Percentiles rank a stretch among this genome's conserved stretches.
phyloP scores from a whole-genome alignment of 164 flowering plant species.

The Cinnamomum micranthum region DNA sequence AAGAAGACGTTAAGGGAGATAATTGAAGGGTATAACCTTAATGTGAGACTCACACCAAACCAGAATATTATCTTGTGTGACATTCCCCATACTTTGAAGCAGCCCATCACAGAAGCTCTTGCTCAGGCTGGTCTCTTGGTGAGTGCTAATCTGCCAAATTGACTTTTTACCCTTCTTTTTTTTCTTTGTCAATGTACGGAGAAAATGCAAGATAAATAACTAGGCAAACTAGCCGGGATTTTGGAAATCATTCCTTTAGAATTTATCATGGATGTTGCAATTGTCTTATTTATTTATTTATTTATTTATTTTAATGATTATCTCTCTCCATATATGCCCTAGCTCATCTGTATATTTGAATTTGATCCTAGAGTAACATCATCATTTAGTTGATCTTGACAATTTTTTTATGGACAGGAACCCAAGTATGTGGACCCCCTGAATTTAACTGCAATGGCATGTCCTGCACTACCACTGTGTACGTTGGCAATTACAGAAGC shows the following conservation, averaged over 20 bases:
- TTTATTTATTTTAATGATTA: too few relatives aligned
- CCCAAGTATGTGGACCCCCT: constrained; percentile 89
- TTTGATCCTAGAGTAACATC: neutral
- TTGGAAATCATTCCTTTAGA: neutral
- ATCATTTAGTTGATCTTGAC: neutral
- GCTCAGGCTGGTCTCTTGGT: constrained; percentile 95
- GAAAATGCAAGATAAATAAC: neutral
- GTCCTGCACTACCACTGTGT: constrained; percentile 95
- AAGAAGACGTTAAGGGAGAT: constrained; percentile 82
- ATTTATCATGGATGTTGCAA: neutral
- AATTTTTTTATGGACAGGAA: constrained; percentile 33
- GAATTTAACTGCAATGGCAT: constrained; percentile 94
- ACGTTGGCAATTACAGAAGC: constrained; percentile 98
- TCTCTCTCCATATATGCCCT: neutral
- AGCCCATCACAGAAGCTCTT: constrained; percentile 72
- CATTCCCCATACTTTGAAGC: constrained; percentile 71
- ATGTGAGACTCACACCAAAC: constrained; percentile 89
- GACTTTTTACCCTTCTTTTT: neutral
- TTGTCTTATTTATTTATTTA: neutral
- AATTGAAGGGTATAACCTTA: constrained; percentile 78
- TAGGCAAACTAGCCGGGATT: neutral
- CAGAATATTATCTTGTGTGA: constrained; percentile 88
- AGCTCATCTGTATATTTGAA: neutral
- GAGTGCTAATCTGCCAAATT: constrained; percentile 15
- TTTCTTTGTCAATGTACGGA: neutral